Percentiles rank a stretch among this genome's conserved stretches.
phyloP scores from a whole-genome alignment of 768 basidiomycete genomes.

The Auricularia heimuer region DNA sequence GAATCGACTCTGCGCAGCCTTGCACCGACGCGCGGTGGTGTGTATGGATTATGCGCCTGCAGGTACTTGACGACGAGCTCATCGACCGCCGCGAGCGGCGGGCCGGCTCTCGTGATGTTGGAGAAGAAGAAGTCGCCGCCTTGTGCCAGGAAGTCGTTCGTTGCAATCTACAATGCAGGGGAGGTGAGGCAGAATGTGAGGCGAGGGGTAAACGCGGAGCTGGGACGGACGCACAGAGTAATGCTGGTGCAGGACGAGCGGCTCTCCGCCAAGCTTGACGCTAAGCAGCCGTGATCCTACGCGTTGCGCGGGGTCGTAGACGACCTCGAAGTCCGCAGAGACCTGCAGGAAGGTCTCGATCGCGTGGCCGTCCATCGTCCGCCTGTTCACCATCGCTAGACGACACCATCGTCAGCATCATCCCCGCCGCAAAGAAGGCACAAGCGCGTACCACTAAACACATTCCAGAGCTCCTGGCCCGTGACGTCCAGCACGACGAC shows the following conservation, averaged over 20 bases:
- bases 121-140: conserved; percentile 16
- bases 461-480: conserved; percentile 31
- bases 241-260: conserved; percentile 10
- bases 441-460: conserved; percentile 31
- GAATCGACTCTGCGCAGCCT: not conserved
- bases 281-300: conserved; percentile 15
- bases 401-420: not conserved
- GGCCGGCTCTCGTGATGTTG: not conserved
- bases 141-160: conserved; percentile 16
- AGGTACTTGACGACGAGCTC: not conserved
- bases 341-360: conserved; percentile 36
- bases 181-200: conserved; percentile 3
- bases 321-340: conserved; percentile 23
- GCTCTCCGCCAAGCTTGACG: conserved; percentile 10
- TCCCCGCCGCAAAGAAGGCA: not conserved
- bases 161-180: not conserved
- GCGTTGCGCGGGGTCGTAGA: conserved; percentile 14
- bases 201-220: not conserved
- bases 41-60: not conserved
- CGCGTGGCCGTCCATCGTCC: conserved; percentile 17
- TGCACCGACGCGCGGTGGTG: not conserved
- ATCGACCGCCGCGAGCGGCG: not conserved
- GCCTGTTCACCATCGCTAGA: conserved; percentile 14
- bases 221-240: conserved; percentile 13
- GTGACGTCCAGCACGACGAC: conserved; percentile 33